These are phyloP conservation scores for Pichia sp. DNA, from an alignment of 1,139 yeast species.

Conservation along the genomic window DNA sequence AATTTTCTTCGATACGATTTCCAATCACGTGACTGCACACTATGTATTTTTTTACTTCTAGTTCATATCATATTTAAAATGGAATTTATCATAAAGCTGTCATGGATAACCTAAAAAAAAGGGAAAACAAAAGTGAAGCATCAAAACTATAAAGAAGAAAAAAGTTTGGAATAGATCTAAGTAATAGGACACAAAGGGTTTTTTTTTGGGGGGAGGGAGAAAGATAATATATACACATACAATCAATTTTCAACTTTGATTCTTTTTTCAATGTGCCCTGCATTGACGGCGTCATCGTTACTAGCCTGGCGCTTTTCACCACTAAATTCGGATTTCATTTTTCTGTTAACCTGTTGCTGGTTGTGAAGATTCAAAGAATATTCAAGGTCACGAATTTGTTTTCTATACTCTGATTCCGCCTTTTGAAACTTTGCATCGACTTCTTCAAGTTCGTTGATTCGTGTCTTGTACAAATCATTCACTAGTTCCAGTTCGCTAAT, in stretches of 20 bases:
- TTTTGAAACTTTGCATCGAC: slow-evolving; percentile 39
- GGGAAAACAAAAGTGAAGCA: not conserved
- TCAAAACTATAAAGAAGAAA: not conserved
- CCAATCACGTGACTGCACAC: not conserved
- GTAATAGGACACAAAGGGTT: not conserved
- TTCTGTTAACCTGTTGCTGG: not conserved
- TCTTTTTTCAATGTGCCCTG: slow-evolving; percentile 7
- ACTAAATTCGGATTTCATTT: not conserved
- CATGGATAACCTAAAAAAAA: not conserved
- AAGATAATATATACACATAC: not conserved
- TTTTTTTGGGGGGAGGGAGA: not conserved
- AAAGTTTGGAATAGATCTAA: not conserved
- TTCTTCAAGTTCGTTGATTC: slow-evolving; percentile 77
- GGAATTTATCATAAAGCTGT: not conserved
- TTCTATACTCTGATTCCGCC: slow-evolving; percentile 51
- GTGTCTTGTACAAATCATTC: slow-evolving; percentile 76
- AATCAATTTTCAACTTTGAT: slow-evolving; percentile 13
- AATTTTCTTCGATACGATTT: not conserved
- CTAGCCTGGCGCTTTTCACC: slow-evolving; percentile 16
- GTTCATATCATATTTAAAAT: not conserved
- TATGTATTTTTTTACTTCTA: not conserved
- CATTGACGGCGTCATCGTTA: slow-evolving; percentile 1
- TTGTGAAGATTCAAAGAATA: slow-evolving; percentile 2
- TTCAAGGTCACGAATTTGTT: slow-evolving; percentile 21
- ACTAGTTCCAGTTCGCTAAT: slow-evolving; percentile 85